Conservation (phyloP, 768 basidiomycete genomes). For the Termitomyces sp. region DNA sequence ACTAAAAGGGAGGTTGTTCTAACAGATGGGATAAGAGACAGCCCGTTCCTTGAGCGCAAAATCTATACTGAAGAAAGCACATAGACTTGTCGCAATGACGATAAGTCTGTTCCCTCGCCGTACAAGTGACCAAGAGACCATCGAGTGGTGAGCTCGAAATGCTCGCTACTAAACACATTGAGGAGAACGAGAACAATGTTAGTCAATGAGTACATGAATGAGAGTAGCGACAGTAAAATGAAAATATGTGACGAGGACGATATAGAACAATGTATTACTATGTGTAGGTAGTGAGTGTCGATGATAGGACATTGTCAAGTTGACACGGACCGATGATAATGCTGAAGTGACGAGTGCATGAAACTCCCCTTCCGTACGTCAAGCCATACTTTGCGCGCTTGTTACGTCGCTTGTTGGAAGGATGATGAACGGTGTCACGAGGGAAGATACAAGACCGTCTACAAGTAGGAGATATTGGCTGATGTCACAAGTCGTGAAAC, state of each 20-base stretch:
- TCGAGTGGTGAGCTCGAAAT: too few species aligned
- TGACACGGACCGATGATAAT: background rate
- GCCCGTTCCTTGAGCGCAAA: too few species aligned
- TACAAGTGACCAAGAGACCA: background rate
- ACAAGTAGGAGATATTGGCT: constrained; percentile 6
- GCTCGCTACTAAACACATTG: background rate
- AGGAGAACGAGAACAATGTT: background rate
- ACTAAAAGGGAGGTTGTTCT: too few species aligned
- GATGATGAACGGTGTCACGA: constrained; percentile 56
- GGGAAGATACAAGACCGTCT: constrained; percentile 23
- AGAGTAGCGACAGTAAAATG: background rate
- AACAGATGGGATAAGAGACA: too few species aligned
- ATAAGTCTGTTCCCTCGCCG: background rate
- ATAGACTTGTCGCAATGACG: background rate
- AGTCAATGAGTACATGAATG: background rate
- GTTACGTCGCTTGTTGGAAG: constrained; percentile 70
- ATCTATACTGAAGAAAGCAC: too few species aligned
- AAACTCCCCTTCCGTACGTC: constrained; percentile 51
- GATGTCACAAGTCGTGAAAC: background rate
- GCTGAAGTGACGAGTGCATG: background rate
- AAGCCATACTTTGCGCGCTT: constrained; percentile 69
- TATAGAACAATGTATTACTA: background rate
- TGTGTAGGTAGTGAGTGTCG: background rate
- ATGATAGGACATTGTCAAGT: background rate
- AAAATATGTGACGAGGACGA: background rate